Base-by-base conservation (phyloP, 768 basidiomycete genomes). In the Myochromella boudieri region DNA sequence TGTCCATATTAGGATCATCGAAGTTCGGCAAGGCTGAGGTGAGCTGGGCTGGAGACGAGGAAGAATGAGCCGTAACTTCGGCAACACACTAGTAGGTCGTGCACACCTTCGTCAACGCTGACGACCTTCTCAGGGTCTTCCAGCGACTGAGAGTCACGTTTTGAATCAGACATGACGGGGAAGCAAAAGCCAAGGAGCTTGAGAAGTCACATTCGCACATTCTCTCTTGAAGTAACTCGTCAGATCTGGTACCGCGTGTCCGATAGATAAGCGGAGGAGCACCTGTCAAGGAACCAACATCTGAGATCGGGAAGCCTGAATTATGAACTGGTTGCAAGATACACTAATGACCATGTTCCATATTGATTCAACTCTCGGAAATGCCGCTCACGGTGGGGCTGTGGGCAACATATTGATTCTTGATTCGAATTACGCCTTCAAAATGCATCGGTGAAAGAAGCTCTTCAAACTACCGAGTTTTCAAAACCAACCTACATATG, bases 1-100 rank as follows among this genome's bases (percentile, higher is more conserved):
- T 70, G 68, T 80, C 74, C 47, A 76, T 70, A 58, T 80, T 80
- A 40, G 77, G 77, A 58, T 80, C 77, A 61, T 78, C 76, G 60
- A 79, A 78, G 34, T 74, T 70, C 21, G 71, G 54, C 33, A 67
- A 42, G 11, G 59, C 63, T 8, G 60, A 60, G 44, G 59, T 58
- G 34, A 65, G 29, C 28, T 61, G 55, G 39, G 41, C 68, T 68
- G 48, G 24, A 36, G 32, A 26, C 39, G 26, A 36, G 21, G 21
- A 52, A 20, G 29, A 44, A 25, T 26, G 25, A 34, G 37, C 11
- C n/a, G 21, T 38, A 24, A 25, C n/a, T n/a, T 21, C 6, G 15
- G 20, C 7, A 4, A 37, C 8, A 15, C 10, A 37, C 22, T 46
- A 34, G 14, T 11, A 17, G 25, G 9, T 25, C n/a, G 22, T 22